Conservation (phyloP, 129 eudicot species). For the Centrapalus pauciflorus region DNA sequence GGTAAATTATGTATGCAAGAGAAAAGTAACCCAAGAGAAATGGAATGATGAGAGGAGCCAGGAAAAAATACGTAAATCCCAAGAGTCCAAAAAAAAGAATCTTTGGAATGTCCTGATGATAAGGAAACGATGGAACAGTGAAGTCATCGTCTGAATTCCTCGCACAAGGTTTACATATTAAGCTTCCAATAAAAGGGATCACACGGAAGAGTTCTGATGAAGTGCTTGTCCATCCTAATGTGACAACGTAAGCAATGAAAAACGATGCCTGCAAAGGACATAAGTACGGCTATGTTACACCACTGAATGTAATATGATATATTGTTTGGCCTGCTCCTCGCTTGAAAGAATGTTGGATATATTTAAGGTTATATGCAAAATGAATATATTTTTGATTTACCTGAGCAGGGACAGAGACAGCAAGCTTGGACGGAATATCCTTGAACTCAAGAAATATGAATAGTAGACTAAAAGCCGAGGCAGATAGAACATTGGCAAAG, state of each 20-base stretch:
- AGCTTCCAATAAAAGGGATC: slow-evolving; percentile 37
- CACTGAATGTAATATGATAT: not conserved
- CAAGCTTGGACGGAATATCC: slow-evolving; percentile 47
- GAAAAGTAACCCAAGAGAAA: slow-evolving; percentile 57
- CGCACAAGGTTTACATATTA: slow-evolving; percentile 32
- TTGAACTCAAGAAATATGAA: slow-evolving; percentile 36
- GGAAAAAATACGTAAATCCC: slow-evolving; percentile 54
- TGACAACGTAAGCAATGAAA: slow-evolving; percentile 68
- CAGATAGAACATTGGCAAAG: slow-evolving; percentile 59
- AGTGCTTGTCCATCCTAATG: slow-evolving; percentile 73
- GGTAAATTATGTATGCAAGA: slow-evolving; percentile 58
- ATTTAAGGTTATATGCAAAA: not conserved
- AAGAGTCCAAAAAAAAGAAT: slow-evolving; percentile 62
- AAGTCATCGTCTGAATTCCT: slow-evolving; percentile 24
- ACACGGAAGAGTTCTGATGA: slow-evolving; percentile 57
- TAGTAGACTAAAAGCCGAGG: slow-evolving; percentile 43
- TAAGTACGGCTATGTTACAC: not conserved
- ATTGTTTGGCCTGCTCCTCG: not conserved
- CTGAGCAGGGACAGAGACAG: slow-evolving; percentile 62
- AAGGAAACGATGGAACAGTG: slow-evolving; percentile 41
- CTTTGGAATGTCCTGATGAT: slow-evolving; percentile 55
- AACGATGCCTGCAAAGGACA: slow-evolving; percentile 51
- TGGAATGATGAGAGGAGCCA: slow-evolving; percentile 68
- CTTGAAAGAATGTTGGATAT: not conserved
- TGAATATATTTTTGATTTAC: too few relatives aligned